phyloP scores from a whole-genome alignment of 305 asterid genomes.

The Fraxinus ornus region DNA sequence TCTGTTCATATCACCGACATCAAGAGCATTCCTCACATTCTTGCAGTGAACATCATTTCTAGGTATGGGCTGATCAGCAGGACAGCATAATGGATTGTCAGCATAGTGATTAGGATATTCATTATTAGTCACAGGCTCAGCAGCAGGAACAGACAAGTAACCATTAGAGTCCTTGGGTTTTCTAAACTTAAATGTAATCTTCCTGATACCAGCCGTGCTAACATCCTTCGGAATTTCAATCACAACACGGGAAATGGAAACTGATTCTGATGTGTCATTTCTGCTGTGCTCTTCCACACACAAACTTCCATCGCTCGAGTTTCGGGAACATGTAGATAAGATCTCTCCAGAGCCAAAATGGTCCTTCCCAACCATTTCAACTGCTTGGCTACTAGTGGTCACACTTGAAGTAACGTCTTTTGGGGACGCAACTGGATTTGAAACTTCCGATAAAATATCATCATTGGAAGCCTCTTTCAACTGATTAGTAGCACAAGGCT shows the following conservation, averaged over 20 bases:
- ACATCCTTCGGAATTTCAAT: slow-evolving; percentile 93
- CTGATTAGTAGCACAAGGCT: slow-evolving; percentile 20
- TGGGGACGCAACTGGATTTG: slow-evolving; percentile 48
- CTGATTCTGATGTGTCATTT: slow-evolving; percentile 40
- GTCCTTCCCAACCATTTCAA: slow-evolving; percentile 24
- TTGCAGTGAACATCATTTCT: slow-evolving; percentile 32
- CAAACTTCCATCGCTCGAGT: slow-evolving; percentile 41
- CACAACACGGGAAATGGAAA: slow-evolving; percentile 63
- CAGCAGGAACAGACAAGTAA: slow-evolving; percentile 29
- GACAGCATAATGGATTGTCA: slow-evolving; percentile 35
- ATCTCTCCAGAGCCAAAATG: slow-evolving; percentile 37
- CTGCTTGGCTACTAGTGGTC: slow-evolving; percentile 25
- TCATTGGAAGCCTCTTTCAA: slow-evolving; percentile 48
- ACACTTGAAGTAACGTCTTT: slow-evolving; percentile 36
- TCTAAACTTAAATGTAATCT: slow-evolving; percentile 87
- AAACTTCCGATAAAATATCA: slow-evolving; percentile 47
- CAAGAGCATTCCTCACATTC: slow-evolving; percentile 33
- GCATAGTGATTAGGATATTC: slow-evolving; percentile 36
- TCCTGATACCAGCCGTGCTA: slow-evolving; percentile 87
- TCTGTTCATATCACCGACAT: slow-evolving; percentile 20
- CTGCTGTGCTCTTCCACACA: slow-evolving; percentile 31
- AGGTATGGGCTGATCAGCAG: slow-evolving; percentile 33
- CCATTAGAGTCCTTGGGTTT: slow-evolving; percentile 56
- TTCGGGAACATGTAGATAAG: slow-evolving; percentile 32
- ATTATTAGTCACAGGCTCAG: slow-evolving; percentile 37